phyloP scores from a whole-genome alignment of 495 filamentous ascomycete species.

The Cercophora samala region DNA sequence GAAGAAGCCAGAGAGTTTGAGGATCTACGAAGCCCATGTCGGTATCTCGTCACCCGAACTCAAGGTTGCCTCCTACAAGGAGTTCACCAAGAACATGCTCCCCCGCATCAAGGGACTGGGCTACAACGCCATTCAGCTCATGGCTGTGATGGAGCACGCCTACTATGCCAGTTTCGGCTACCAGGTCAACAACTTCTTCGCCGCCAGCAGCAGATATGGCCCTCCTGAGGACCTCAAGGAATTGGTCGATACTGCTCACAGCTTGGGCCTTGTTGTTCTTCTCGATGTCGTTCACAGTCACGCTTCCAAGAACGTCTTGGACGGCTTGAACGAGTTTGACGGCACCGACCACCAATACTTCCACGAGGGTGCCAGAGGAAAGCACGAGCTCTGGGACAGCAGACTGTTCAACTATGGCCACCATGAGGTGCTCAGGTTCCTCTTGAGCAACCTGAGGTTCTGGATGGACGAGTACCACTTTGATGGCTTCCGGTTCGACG shows the following conservation, averaged over 20 bases:
- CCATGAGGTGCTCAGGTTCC: conserved; percentile 91
- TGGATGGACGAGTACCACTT: conserved; percentile 99
- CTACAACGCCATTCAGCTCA: conserved; percentile 97
- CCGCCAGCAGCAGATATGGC: conserved; percentile 92
- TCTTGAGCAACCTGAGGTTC: conserved; percentile 92
- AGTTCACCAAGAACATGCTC: conserved; percentile 90
- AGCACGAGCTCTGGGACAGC: conserved; percentile 92
- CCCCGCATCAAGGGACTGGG: conserved; percentile 86
- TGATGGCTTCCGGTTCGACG: conserved; percentile 96
- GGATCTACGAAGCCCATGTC: conserved; percentile 97
- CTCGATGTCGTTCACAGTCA: conserved; percentile 97
- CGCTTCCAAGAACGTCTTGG: conserved; percentile 92
- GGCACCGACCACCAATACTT: conserved; percentile 94
- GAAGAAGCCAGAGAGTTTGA: conserved; percentile 76
- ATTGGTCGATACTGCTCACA: conserved; percentile 90
- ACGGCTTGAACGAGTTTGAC: conserved; percentile 93
- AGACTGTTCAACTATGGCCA: conserved; percentile 94
- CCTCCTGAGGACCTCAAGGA: conserved; percentile 94
- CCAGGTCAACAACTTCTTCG: conserved; percentile 98
- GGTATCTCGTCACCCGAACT: conserved; percentile 93
- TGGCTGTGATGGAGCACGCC: conserved; percentile 99
- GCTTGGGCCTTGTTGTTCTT: conserved; percentile 85
- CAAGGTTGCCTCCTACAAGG: conserved; percentile 87
- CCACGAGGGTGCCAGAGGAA: conserved; percentile 77
- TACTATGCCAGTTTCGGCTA: conserved; percentile 99